Percentiles rank a stretch among this genome's conserved stretches.
Evolutionary conservation across 2,329 filamentous ascomycete genomes (phyloP).

Genomic region (Huntiella abstrusa): DNA sequence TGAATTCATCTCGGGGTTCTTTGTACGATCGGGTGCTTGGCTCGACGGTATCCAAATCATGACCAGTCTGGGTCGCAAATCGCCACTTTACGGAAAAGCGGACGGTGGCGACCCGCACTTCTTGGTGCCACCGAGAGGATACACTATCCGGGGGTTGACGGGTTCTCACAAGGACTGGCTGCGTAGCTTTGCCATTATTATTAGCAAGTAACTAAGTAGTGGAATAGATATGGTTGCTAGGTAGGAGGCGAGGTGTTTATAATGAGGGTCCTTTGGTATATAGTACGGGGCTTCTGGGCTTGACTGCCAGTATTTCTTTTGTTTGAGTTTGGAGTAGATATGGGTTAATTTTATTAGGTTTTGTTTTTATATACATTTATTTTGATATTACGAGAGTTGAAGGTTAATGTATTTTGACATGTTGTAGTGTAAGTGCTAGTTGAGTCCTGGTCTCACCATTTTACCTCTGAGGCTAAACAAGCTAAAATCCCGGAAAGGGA

Average conservation of each 20-base stretch:
- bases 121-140: constrained; percentile 73
- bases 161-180: constrained; percentile 68
- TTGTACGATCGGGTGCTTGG: constrained; percentile 60
- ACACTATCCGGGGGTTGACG: constrained; percentile 70
- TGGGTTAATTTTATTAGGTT: not conserved
- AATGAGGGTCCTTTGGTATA: too few relatives aligned
- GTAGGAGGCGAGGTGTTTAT: too few relatives aligned
- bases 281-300: not conserved
- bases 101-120: constrained; percentile 65
- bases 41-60: constrained; percentile 80
- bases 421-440: not conserved
- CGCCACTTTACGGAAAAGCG: constrained; percentile 65
- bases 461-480: not conserved
- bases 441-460: not conserved
- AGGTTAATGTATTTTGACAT: not conserved
- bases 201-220: constrained; percentile 15
- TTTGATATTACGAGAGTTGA: constrained; percentile 1
- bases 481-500: not conserved
- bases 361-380: constrained; percentile 4
- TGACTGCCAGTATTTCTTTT: not conserved
- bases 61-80: constrained; percentile 74
- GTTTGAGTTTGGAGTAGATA: not conserved
- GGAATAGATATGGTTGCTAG: not conserved
- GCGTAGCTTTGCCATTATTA: constrained; percentile 70
- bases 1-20: constrained; percentile 76